Base-by-base conservation (phyloP, 441 rosid species). In the Jatropha multifida region DNA sequence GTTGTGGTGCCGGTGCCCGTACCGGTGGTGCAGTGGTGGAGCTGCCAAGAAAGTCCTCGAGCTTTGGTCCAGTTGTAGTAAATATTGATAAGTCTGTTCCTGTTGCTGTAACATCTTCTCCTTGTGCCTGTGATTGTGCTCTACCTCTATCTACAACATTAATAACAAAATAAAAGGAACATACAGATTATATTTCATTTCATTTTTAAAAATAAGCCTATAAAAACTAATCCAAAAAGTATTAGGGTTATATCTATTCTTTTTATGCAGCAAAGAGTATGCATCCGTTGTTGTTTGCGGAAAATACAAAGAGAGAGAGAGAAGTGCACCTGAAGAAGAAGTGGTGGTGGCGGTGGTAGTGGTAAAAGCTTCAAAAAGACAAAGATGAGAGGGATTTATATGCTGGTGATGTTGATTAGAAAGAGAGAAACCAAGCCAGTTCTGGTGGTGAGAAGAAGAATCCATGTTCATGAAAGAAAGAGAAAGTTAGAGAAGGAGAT, bases 371-470 rank as follows among this genome's bases (percentile, higher is more conserved):
- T 89, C 87, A 40, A 86, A 89, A 81, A 89, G 84, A 80, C 84
- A 85, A 73, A 88, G 90, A 7, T 86, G 84, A 73, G 84, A 85
- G 40, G 86, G 32, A 32, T 32, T 32, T 32, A 32, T 32, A 32
- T 32, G 32, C 32, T 32, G 32, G 32, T 32, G 32, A 32, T 54
- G 78, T 84, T 88, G 78, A 32, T 32, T 32, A 32, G 94, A 89
- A 80, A 93, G 95, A 69, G 95, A 91, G 84, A 92, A 91, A 61
- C 93, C 89, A 17, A 93, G 91, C 92, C 96, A 90, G 81, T 83
- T 87, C 41, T 81, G 83, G 56, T 74, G 76, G 49, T 89, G 68
- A 52, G 85, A 76, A 75, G 90, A 82, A 81, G 9, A 7, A n/a
- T 12, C 62, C 63, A 68, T 74, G 49, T 51, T 32, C 10, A 7